phyloP scores from a whole-genome alignment of 2,329 filamentous ascomycete species.

The Neonectria sp. region DNA sequence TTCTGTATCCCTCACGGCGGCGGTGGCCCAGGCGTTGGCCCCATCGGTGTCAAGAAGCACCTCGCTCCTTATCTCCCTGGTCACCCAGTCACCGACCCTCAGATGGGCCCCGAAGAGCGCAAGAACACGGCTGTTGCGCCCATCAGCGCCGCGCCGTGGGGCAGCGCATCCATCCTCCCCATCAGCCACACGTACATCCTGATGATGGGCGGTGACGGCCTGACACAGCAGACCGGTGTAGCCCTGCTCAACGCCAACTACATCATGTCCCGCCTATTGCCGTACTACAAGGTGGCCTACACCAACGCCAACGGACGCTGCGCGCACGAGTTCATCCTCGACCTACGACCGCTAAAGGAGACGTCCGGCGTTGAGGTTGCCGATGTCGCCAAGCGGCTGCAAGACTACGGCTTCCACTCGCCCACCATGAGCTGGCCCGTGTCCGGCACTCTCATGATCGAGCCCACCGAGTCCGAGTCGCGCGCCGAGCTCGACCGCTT shows the following conservation, averaged over 20 bases:
- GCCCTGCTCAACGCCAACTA: constrained; percentile 97
- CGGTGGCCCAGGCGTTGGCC: constrained; percentile 93
- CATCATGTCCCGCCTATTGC: constrained; percentile 88
- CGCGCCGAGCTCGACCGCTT: constrained; percentile 95
- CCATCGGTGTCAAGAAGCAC: constrained; percentile 91
- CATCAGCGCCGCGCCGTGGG: constrained; percentile 76
- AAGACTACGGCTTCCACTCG: constrained; percentile 97
- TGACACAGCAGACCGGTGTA: constrained; percentile 91
- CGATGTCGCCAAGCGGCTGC: constrained; percentile 94
- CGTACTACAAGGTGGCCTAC: constrained; percentile 93
- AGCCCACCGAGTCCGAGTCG: constrained; percentile 94
- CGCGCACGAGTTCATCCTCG: constrained; percentile 97
- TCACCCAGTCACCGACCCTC: constrained; percentile 47
- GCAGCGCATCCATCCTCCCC: constrained; percentile 91
- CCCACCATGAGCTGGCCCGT: constrained; percentile 98
- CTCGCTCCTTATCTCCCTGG: constrained; percentile 77
- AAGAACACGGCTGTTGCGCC: constrained; percentile 64
- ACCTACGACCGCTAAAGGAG: constrained; percentile 88
- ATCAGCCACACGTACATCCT: constrained; percentile 97
- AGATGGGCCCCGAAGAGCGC: constrained; percentile 57
- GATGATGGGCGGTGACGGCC: constrained; percentile 83
- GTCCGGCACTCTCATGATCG: constrained; percentile 96
- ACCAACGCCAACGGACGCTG: constrained; percentile 92
- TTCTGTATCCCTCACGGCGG: constrained; percentile 98
- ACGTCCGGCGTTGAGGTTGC: constrained; percentile 89